These are phyloP conservation scores for Beauveria sp. DNA, from an alignment of 2,329 filamentous ascomycete genomes.

Conservation along the genomic window DNA sequence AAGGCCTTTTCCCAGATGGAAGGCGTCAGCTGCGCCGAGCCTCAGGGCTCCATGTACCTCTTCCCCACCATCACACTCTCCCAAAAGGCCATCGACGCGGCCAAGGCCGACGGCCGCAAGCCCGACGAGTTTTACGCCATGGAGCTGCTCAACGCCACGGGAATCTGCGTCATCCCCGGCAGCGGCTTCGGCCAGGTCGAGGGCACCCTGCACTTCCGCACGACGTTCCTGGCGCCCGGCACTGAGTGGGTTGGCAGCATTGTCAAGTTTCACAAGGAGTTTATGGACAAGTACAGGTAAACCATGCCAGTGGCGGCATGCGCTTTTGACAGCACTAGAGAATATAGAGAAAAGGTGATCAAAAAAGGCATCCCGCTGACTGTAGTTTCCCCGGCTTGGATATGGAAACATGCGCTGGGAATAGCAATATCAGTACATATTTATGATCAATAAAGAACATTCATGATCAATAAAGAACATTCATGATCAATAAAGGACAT, in stretches of 20 bases:
- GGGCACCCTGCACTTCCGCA: conserved; percentile 86
- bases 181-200: conserved; percentile 92
- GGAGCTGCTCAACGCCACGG: conserved; percentile 83
- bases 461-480: neutral
- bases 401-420: neutral
- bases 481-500: too few species aligned
- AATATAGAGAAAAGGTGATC: neutral
- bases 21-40: conserved; percentile 81
- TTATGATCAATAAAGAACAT: neutral
- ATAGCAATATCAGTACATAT: neutral
- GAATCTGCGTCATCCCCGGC: conserved; percentile 88
- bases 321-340: neutral
- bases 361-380: neutral
- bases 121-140: conserved; percentile 94
- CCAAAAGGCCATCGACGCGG: conserved; percentile 66
- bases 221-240: conserved; percentile 91
- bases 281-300: conserved; percentile 72
- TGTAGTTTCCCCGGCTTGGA: neutral
- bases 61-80: conserved; percentile 89
- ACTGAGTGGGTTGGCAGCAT: conserved; percentile 90
- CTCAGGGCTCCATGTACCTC: conserved; percentile 97
- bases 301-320: neutral
- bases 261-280: conserved; percentile 82
- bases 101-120: conserved; percentile 61
- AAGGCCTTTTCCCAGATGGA: conserved; percentile 92